Percentiles rank a stretch among this genome's conserved stretches.
These are phyloP conservation scores for Tilletia horrida DNA, from an alignment of 1,284 basidiomycete species.

Conservation along the genomic window DNA sequence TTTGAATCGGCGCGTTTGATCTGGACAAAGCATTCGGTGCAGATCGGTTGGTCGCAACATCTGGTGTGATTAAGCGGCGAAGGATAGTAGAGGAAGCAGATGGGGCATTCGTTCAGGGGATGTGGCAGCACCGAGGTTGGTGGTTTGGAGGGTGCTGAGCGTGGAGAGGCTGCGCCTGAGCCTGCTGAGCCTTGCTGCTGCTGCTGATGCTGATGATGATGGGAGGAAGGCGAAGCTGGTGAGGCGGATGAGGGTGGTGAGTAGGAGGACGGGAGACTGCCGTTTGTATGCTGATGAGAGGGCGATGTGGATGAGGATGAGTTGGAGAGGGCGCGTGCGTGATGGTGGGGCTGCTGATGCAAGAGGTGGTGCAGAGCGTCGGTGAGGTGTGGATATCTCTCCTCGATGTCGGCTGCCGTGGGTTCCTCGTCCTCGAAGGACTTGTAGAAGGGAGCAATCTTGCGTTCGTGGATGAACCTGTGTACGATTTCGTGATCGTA, in stretches of 20 bases:
- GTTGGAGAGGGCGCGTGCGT: background rate
- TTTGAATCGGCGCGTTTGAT: conserved; percentile 89
- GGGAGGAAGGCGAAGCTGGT: background rate
- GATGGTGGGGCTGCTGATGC: background rate
- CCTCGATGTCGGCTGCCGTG: conserved; percentile 64
- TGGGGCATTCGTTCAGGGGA: conserved; percentile 91
- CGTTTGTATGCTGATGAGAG: background rate
- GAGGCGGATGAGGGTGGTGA: background rate
- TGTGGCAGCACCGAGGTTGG: conserved; percentile 65
- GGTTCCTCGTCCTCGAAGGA: conserved; percentile 89
- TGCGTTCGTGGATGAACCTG: conserved; percentile 78
- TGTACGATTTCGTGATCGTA: conserved; percentile 85
- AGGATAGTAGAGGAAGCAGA: conserved; percentile 74
- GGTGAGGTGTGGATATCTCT: conserved; percentile 65
- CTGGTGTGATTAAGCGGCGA: conserved; percentile 76
- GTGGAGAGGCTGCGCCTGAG: background rate
- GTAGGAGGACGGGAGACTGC: background rate
- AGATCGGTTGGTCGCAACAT: conserved; percentile 97
- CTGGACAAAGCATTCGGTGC: conserved; percentile 98
- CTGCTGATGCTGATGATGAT: background rate
- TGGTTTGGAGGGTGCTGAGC: conserved; percentile 51
- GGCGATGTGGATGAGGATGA: background rate
- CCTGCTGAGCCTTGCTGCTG: background rate
- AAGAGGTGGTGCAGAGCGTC: background rate
- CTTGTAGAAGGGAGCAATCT: conserved; percentile 89